A percentile compares a stretch with the other conserved stretches of the same genome.
Evolutionary conservation across 257 asterid species (phyloP).

Genomic region (Orobanche coerulescens): DNA sequence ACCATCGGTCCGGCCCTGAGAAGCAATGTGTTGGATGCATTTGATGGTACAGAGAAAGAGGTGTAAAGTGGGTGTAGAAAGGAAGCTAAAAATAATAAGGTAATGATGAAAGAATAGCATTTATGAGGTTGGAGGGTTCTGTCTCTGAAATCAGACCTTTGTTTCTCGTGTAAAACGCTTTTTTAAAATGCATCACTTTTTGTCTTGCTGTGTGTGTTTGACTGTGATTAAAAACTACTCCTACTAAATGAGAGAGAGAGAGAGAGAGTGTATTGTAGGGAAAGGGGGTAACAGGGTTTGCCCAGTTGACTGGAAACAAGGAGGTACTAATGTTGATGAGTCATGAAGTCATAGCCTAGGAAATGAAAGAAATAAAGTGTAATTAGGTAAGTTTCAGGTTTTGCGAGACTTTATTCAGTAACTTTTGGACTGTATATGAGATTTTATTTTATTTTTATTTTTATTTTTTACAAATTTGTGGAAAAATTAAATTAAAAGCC

Average conservation of each 20-base stretch:
- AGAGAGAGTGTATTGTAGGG: neutral
- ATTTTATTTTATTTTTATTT: too few species aligned
- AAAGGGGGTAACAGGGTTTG: conserved; percentile 23
- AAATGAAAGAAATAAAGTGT: conserved; percentile 28
- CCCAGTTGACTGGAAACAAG: conserved; percentile 38
- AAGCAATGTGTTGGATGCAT: too few species aligned
- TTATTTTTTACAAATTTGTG: too few species aligned
- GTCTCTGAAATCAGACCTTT: conserved; percentile 40
- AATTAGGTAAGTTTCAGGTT: conserved; percentile 20
- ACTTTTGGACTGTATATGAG: neutral
- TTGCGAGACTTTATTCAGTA: conserved; percentile 8
- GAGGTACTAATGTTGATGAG: conserved; percentile 20
- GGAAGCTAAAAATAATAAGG: conserved; percentile 61
- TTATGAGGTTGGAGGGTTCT: conserved; percentile 38
- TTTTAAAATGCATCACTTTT: conserved; percentile 33
- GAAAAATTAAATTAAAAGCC: neutral
- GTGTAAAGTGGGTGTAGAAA: conserved; percentile 37
- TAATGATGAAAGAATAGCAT: conserved; percentile 54
- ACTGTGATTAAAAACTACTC: conserved; percentile 20
- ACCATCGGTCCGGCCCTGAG: too few species aligned
- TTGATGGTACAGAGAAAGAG: conserved; percentile 14
- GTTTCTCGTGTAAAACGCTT: conserved; percentile 49
- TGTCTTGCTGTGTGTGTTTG: conserved; percentile 48
- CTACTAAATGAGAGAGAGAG: neutral
- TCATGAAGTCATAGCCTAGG: conserved; percentile 34